Evolutionary conservation across 345 rosid species (phyloP).

Genomic region (Eucalyptus regnans): DNA sequence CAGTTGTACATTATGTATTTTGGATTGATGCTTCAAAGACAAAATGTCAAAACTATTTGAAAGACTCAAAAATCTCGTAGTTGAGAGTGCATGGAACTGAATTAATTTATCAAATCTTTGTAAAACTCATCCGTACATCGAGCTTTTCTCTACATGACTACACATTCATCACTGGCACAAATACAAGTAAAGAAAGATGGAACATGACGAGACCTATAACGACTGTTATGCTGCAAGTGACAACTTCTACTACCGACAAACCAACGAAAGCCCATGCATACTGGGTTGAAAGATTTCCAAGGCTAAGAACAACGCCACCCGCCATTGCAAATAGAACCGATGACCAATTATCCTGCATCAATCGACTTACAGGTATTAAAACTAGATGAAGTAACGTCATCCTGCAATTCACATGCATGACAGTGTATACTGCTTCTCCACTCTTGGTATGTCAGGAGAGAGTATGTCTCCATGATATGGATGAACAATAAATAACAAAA

Average conservation of each 20-base stretch:
- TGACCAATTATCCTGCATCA: slow-evolving; percentile 55
- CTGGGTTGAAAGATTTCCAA: slow-evolving; percentile 66
- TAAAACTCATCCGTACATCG: neutral
- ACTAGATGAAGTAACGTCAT: neutral
- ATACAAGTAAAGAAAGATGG: neutral
- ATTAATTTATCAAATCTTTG: neutral
- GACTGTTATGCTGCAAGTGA: slow-evolving; percentile 64
- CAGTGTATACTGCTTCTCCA: neutral
- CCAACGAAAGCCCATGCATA: slow-evolving; percentile 85
- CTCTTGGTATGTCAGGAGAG: neutral
- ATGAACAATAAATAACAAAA: neutral
- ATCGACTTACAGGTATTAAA: neutral
- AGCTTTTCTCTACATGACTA: neutral
- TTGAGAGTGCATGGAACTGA: neutral
- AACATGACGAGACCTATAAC: slow-evolving; percentile 39
- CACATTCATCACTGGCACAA: neutral
- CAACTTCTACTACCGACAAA: slow-evolving; percentile 68
- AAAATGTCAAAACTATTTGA: neutral
- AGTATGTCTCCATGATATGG: neutral
- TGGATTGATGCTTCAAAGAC: neutral
- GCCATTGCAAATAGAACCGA: slow-evolving; percentile 69
- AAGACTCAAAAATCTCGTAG: neutral
- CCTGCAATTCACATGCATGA: neutral
- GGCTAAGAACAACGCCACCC: slow-evolving; percentile 63
- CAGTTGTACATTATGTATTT: neutral